A percentile compares a stretch with the other conserved stretches of the same genome.
These are phyloP conservation scores for Neurospora sp. DNA, from an alignment of 495 filamentous ascomycete genomes.

Conservation along the genomic window DNA sequence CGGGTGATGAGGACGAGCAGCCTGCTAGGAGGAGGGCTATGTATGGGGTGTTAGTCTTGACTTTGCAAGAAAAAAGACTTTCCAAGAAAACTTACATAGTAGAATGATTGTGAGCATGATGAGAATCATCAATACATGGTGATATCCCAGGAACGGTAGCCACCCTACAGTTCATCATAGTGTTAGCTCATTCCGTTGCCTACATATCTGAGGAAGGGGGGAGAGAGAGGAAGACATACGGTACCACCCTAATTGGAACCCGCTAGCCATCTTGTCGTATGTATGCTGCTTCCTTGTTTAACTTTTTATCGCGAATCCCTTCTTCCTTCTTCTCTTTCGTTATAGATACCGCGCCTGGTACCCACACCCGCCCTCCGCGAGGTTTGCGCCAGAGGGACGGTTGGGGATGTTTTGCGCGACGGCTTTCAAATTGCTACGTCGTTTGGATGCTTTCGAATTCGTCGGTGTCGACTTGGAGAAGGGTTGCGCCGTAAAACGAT, in stretches of 20 bases:
- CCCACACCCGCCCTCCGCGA: conserved; percentile 34
- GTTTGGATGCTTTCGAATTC: background rate
- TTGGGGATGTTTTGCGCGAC: conserved; percentile 1
- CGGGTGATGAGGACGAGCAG: conserved; percentile 65
- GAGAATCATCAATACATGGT: conserved; percentile 96
- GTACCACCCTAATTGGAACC: conserved; percentile 38
- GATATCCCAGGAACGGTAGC: conserved; percentile 92
- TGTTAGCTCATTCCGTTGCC: conserved; percentile 6
- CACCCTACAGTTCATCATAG: conserved; percentile 45
- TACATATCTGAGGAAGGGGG: background rate
- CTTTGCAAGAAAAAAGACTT: background rate
- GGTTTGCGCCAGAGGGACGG: conserved; percentile 10
- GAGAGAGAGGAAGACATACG: conserved; percentile 22
- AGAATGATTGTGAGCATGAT: conserved; percentile 91
- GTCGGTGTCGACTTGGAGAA: background rate
- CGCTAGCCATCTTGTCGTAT: background rate
- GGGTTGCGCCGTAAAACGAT: background rate
- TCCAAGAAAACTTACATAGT: conserved; percentile 57
- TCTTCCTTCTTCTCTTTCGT: background rate
- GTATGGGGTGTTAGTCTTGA: background rate
- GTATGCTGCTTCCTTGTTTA: conserved; percentile 15
- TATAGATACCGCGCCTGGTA: conserved; percentile 8
- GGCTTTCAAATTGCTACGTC: background rate
- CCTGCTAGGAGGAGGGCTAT: conserved; percentile 68
- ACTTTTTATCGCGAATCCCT: background rate